Base-by-base conservation (phyloP, 345 rosid genomes). In the Punica granatum region DNA sequence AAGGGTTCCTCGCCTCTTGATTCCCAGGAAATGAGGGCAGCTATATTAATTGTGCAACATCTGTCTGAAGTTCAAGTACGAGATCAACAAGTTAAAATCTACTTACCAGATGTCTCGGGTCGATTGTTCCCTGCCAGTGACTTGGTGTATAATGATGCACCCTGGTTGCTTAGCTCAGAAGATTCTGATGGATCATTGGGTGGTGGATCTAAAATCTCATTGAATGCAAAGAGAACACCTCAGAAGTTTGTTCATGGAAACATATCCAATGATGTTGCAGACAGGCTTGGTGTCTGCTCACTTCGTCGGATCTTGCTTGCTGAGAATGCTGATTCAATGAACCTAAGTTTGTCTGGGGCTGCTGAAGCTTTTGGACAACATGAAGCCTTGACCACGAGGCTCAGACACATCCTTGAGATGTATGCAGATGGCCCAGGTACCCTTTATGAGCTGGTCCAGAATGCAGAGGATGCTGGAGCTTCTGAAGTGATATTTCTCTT, bases 331-430 rank as follows among this genome's bases (percentile, higher is more conserved):
- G 98, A 92, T 77, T 90, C 98, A 33, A 88, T 92, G 96, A 92
- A 88, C 79, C 78, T 92, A 71, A 82, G 98, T 80, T 83, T 92
- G 72, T 84, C 90, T 30, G 97, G 98, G 66, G 97, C 97, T 67
- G 92, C 96, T 72, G 98, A 92, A 86, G 98, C 98, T 48, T 92
- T 92, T 81, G 98, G 98, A 64, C 98, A 92, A 79, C 98, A 92
- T 80, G 98, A 92, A 76, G 92, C 97, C 64, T 84, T 92, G 85
- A 92, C 98, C 61, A 92, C 97, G 1, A 88, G 98, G 76, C 97
- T 92, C 42, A 90, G 82, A 75, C 98, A 92, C 80, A 92, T 92
- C 79, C 90, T 92, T 69, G 97, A 92, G 76, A 92, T 92, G 98
- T 92, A 92, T 82, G 96, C 98, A 49, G 98, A 92, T 84, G 98